These are phyloP conservation scores for Voacanga thouarsii DNA, from an alignment of 257 asterid species.

Conservation along the genomic window DNA sequence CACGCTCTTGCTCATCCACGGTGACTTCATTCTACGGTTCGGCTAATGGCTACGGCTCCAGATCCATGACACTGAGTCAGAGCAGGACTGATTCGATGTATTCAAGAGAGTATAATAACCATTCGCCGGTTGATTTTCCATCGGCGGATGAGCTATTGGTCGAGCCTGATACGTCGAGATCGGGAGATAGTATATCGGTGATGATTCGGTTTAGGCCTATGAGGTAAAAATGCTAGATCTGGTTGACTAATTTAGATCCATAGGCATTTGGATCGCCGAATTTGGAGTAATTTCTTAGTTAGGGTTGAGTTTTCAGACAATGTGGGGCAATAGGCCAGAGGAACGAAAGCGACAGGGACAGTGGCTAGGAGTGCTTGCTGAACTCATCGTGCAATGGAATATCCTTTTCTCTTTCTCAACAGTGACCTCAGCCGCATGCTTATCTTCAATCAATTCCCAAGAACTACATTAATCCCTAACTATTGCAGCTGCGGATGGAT, in stretches of 20 bases:
- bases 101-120: conserved; percentile 34
- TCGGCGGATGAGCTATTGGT: conserved; percentile 56
- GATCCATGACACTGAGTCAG: conserved; percentile 69
- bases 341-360: too few species aligned
- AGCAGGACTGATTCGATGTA: conserved; percentile 37
- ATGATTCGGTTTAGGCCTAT: conserved; percentile 92
- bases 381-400: too few species aligned
- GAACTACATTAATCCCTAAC: too few species aligned
- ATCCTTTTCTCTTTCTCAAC: too few species aligned
- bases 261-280: conserved; percentile 21
- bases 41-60: conserved; percentile 43
- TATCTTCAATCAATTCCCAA: too few species aligned
- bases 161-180: conserved; percentile 71
- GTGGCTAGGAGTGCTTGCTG: too few species aligned
- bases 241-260: conserved; percentile 34
- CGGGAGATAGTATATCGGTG: conserved; percentile 91
- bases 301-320: conserved; percentile 39
- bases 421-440: too few species aligned
- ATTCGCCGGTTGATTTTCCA: conserved; percentile 63
- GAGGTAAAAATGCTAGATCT: conserved; percentile 76
- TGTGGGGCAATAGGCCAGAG: conserved; percentile 19
- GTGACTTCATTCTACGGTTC: conserved; percentile 61
- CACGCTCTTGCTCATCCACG: conserved; percentile 60
- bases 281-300: conserved; percentile 18
- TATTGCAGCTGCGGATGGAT: too few species aligned